Percentiles rank a stretch among this genome's conserved stretches.
phyloP scores from a whole-genome alignment of 805 yeast genomes.

The Zygosaccharomyces pseudorouxii region DNA sequence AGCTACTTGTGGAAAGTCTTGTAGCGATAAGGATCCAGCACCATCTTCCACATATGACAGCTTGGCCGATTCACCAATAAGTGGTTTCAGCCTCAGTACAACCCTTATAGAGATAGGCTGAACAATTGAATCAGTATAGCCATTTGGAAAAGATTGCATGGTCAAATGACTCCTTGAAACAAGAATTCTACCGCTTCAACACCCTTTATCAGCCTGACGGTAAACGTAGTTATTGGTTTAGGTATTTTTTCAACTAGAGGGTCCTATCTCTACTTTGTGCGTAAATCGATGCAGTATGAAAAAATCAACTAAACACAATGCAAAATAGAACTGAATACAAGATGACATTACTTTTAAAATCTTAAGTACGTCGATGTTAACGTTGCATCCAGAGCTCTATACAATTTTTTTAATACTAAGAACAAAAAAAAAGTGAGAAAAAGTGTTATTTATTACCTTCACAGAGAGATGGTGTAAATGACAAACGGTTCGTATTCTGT shows the following conservation, averaged over 20 bases:
- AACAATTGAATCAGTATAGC: not conserved
- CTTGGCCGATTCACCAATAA: constrained; percentile 2
- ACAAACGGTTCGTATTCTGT: constrained; percentile 97
- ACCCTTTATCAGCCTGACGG: not conserved
- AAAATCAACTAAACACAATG: not conserved
- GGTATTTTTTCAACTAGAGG: not conserved
- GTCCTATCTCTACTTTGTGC: not conserved
- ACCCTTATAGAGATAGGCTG: constrained; percentile 6
- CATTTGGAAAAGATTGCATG: not conserved
- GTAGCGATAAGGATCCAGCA: constrained; percentile 2
- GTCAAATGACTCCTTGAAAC: not conserved
- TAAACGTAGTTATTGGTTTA: not conserved
- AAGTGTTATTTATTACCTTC: constrained; percentile 2
- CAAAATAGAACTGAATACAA: not conserved
- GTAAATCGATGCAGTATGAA: not conserved
- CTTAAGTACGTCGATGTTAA: too few relatives aligned
- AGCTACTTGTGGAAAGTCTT: constrained; percentile 3
- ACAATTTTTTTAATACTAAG: not conserved
- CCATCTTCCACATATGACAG: constrained; percentile 10
- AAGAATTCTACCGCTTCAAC: not conserved
- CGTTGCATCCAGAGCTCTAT: constrained; percentile 1
- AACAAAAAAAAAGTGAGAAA: too few relatives aligned
- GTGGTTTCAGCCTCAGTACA: constrained; percentile 8
- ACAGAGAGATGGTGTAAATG: constrained; percentile 43
- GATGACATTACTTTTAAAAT: too few relatives aligned